These are phyloP conservation scores for Geotrichum bryndzae DNA, from an alignment of 1,139 yeast genomes.

Conservation along the genomic window DNA sequence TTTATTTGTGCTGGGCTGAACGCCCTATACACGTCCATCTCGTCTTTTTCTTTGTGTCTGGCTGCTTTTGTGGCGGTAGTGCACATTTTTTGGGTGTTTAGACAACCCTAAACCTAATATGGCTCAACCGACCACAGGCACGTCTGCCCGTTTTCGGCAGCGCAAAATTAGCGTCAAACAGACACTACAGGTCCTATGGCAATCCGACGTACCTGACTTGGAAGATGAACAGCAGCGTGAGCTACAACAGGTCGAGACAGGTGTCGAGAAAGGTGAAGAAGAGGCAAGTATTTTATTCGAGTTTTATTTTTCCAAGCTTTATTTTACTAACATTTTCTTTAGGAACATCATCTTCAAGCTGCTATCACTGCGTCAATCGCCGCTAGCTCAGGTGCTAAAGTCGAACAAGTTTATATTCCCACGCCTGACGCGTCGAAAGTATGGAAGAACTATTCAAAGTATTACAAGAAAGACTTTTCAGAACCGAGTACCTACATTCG, in stretches of 20 bases:
- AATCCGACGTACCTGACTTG: slow-evolving; percentile 70
- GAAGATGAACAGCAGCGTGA: slow-evolving; percentile 77
- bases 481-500: slow-evolving; percentile 80
- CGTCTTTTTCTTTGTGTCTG: not conserved
- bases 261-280: slow-evolving; percentile 97
- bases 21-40: not conserved
- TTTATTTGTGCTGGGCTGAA: not conserved
- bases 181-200: slow-evolving; percentile 72
- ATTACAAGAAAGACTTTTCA: slow-evolving; percentile 59
- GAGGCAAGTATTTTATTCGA: slow-evolving; percentile 37
- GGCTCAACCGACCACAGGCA: slow-evolving; percentile 11
- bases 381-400: slow-evolving; percentile 50
- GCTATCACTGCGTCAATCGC: slow-evolving; percentile 69
- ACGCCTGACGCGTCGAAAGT: slow-evolving; percentile 90
- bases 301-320: not conserved
- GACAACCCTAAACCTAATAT: slow-evolving; percentile 5
- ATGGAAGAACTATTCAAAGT: slow-evolving; percentile 73
- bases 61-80: not conserved
- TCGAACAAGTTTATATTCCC: slow-evolving; percentile 75
- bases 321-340: slow-evolving; percentile 1
- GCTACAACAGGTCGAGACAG: slow-evolving; percentile 86
- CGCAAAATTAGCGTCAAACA: slow-evolving; percentile 88
- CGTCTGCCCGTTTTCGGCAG: slow-evolving; percentile 70
- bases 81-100: slow-evolving; percentile 2
- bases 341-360: slow-evolving; percentile 87